Evolutionary conservation across 2,329 filamentous ascomycete species (phyloP).

Genomic region (Amauroascus niger): DNA sequence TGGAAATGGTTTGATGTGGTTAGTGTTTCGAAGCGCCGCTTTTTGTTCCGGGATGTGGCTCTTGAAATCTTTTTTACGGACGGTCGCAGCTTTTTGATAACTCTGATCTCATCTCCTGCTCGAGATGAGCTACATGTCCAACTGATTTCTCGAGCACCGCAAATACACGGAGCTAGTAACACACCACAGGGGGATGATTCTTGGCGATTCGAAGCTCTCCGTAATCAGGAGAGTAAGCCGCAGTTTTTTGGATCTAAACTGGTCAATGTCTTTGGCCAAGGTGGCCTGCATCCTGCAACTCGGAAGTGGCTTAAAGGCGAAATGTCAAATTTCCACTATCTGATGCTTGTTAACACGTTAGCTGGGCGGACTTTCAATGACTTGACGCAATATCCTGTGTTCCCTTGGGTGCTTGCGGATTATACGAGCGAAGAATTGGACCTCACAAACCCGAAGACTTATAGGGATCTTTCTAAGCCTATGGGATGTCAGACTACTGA

Average conservation of each 20-base stretch:
- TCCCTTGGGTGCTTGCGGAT: slow-evolving; percentile 92
- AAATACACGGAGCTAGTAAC: slow-evolving; percentile 60
- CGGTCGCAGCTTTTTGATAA: slow-evolving; percentile 86
- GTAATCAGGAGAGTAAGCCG: slow-evolving; percentile 53
- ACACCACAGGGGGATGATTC: slow-evolving; percentile 73
- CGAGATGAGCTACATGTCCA: slow-evolving; percentile 74
- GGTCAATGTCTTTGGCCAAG: slow-evolving; percentile 80
- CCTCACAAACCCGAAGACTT: slow-evolving; percentile 70
- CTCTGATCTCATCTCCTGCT: slow-evolving; percentile 60
- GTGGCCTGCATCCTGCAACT: slow-evolving; percentile 72
- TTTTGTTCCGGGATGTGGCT: slow-evolving; percentile 88
- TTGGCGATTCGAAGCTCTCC: slow-evolving; percentile 82
- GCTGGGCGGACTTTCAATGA: slow-evolving; percentile 97
- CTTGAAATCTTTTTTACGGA: slow-evolving; percentile 98
- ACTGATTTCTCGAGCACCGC: slow-evolving; percentile 68
- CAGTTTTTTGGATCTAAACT: slow-evolving; percentile 75
- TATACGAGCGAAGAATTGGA: slow-evolving; percentile 92
- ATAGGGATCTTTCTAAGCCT: slow-evolving; percentile 84
- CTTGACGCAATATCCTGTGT: slow-evolving; percentile 93
- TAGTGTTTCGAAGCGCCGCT: slow-evolving; percentile 89
- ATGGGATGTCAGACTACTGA: slow-evolving; percentile 83
- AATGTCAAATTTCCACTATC: slow-evolving; percentile 95
- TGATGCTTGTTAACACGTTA: slow-evolving; percentile 98
- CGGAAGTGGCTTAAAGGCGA: slow-evolving; percentile 87
- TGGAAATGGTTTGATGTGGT: slow-evolving; percentile 95